These are phyloP conservation scores for Populus tomentosa DNA, from an alignment of 441 rosid genomes.

Conservation along the genomic window DNA sequence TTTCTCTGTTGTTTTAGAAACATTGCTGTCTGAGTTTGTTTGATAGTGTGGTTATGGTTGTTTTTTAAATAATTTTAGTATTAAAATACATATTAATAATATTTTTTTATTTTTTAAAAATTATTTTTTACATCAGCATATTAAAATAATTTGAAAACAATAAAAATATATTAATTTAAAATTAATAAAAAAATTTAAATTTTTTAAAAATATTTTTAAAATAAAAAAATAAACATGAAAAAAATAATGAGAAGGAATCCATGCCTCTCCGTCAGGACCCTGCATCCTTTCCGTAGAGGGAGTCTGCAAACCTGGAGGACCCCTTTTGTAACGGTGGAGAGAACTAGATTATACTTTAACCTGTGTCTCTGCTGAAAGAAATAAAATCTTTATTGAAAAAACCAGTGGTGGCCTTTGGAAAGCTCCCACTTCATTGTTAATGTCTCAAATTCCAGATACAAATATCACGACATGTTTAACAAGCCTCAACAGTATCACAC, in stretches of 20 bases:
- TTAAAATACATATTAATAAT: too few relatives aligned
- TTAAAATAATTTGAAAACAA: too few relatives aligned
- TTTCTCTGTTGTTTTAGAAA: not conserved
- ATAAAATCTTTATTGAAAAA: not conserved
- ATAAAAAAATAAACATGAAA: too few relatives aligned
- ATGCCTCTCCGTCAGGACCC: not conserved
- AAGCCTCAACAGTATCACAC: slow-evolving; percentile 39
- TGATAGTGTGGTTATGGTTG: too few relatives aligned
- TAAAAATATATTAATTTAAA: too few relatives aligned
- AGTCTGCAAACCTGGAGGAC: not conserved
- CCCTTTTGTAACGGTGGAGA: not conserved
- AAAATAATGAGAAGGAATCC: not conserved
- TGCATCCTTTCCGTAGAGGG: not conserved
- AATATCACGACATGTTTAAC: slow-evolving; percentile 24
- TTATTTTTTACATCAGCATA: too few relatives aligned
- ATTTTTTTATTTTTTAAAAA: too few relatives aligned
- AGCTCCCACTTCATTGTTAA: slow-evolving; percentile 7
- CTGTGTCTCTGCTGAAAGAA: not conserved
- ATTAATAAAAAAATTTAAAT: too few relatives aligned
- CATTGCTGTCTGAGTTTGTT: not conserved
- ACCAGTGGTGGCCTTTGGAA: slow-evolving; percentile 13
- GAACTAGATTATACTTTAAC: not conserved
- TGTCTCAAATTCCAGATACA: slow-evolving; percentile 25
- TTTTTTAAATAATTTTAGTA: too few relatives aligned
- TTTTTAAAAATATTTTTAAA: too few relatives aligned